Evolutionary conservation across 805 yeast genomes (phyloP).

Genomic region (Saturnispora sanitii): DNA sequence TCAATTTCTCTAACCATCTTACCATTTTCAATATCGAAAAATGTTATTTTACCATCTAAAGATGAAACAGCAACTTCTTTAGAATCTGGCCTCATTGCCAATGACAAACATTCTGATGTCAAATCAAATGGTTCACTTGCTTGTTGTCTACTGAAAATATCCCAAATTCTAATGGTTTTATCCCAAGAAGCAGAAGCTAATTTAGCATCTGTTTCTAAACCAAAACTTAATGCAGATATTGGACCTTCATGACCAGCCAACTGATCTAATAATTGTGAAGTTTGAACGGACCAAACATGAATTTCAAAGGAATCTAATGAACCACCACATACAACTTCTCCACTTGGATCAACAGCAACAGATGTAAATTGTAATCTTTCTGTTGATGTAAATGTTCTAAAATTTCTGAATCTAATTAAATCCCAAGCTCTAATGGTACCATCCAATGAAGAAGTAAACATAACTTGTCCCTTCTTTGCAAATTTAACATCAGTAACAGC

Average conservation of each 20-base stretch:
- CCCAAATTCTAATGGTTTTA: constrained; percentile 88
- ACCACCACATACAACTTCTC: constrained; percentile 94
- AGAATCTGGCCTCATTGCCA: constrained; percentile 89
- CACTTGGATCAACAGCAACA: constrained; percentile 93
- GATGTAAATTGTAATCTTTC: constrained; percentile 79
- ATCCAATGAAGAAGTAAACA: constrained; percentile 86
- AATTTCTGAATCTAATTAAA: constrained; percentile 81
- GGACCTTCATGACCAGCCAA: constrained; percentile 95
- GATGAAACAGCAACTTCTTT: constrained; percentile 82
- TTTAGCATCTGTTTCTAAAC: constrained; percentile 54
- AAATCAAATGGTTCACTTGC: constrained; percentile 86
- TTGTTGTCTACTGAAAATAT: constrained; percentile 76
- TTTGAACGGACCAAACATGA: constrained; percentile 96
- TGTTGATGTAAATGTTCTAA: constrained; percentile 89
- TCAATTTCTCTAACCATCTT: constrained; percentile 77
- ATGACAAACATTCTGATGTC: constrained; percentile 70
- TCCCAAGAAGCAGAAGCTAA: constrained; percentile 96
- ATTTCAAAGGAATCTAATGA: constrained; percentile 83
- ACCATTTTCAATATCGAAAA: constrained; percentile 77
- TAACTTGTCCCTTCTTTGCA: constrained; percentile 81
- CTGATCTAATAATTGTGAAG: constrained; percentile 81
- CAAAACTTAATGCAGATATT: constrained; percentile 77
- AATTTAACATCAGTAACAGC: constrained; percentile 83
- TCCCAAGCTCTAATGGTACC: constrained; percentile 99
- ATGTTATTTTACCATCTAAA: constrained; percentile 74